Conservation (phyloP, 345 rosid genomes). For the Angophora floribunda region DNA sequence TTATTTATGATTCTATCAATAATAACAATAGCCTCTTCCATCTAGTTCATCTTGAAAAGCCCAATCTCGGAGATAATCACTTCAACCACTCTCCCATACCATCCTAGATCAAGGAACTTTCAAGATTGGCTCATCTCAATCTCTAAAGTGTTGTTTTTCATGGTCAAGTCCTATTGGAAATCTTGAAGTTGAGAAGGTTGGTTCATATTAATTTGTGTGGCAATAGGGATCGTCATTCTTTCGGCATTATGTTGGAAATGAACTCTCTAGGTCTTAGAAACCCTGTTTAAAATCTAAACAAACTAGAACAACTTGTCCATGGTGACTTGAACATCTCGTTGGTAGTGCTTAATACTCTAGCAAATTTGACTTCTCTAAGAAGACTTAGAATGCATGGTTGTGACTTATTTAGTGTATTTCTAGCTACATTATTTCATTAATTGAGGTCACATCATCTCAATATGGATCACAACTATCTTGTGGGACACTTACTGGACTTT, state of each 20-base stretch:
- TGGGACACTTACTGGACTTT: background rate
- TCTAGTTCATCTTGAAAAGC: background rate
- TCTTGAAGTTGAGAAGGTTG: constrained; percentile 4
- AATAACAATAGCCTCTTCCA: background rate
- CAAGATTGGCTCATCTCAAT: background rate
- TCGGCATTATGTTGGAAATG: background rate
- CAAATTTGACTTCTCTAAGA: background rate
- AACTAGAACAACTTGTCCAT: background rate
- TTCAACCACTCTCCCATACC: background rate
- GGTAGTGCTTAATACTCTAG: background rate
- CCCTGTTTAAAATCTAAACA: background rate
- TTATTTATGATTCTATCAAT: background rate
- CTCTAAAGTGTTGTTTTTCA: background rate
- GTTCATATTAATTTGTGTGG: background rate
- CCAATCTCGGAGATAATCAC: background rate
- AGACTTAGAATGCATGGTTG: background rate
- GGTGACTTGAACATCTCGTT: background rate
- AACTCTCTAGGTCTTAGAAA: background rate
- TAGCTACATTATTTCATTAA: background rate
- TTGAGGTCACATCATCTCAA: background rate
- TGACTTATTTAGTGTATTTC: background rate
- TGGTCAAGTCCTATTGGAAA: constrained; percentile 3
- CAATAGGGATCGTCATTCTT: background rate
- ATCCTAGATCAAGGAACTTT: background rate
- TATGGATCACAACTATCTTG: background rate